Evolutionary conservation across 2,329 filamentous ascomycete genomes (phyloP).

Genomic region (Phaeosphaeria sp.): DNA sequence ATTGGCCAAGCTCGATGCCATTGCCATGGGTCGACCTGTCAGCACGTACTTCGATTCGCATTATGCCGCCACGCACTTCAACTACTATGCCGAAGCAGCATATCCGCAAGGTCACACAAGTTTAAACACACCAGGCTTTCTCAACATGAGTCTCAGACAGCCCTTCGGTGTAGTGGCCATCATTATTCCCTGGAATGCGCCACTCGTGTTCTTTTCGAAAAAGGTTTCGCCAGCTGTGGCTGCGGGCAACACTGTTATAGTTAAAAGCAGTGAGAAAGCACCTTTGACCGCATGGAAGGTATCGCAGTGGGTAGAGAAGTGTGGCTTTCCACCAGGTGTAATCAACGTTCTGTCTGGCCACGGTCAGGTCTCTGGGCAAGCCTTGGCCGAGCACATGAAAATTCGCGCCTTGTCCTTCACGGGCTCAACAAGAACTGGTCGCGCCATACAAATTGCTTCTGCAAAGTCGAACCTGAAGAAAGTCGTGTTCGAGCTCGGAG

Average conservation of each 20-base stretch:
- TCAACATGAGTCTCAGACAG: constrained; percentile 76
- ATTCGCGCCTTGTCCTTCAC: constrained; percentile 87
- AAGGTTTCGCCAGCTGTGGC: constrained; percentile 35
- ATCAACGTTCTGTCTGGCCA: constrained; percentile 81
- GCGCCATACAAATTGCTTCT: constrained; percentile 76
- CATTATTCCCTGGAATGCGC: constrained; percentile 69
- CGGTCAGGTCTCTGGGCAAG: constrained; percentile 78
- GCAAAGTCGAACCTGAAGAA: constrained; percentile 84
- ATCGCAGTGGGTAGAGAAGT: constrained; percentile 76
- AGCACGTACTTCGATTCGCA: constrained; percentile 80
- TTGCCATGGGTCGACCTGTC: constrained; percentile 85
- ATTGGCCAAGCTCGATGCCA: constrained; percentile 78
- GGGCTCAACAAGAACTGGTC: constrained; percentile 81
- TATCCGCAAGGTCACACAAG: constrained; percentile 86
- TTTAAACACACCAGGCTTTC: constrained; percentile 35
- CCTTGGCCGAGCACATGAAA: constrained; percentile 74
- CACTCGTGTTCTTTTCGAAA: constrained; percentile 34
- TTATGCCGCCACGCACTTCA: constrained; percentile 78
- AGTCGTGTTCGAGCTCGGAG: constrained; percentile 83
- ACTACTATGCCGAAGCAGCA: constrained; percentile 76
- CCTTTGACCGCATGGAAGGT: constrained; percentile 81
- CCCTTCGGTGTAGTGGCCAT: constrained; percentile 79
- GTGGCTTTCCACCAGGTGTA: constrained; percentile 80
- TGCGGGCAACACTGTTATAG: constrained; percentile 34
- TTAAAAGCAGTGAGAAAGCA: constrained; percentile 48